Evolutionary conservation across 2,329 filamentous ascomycete genomes (phyloP).

Genomic region (Cucurbitaria berberidis): DNA sequence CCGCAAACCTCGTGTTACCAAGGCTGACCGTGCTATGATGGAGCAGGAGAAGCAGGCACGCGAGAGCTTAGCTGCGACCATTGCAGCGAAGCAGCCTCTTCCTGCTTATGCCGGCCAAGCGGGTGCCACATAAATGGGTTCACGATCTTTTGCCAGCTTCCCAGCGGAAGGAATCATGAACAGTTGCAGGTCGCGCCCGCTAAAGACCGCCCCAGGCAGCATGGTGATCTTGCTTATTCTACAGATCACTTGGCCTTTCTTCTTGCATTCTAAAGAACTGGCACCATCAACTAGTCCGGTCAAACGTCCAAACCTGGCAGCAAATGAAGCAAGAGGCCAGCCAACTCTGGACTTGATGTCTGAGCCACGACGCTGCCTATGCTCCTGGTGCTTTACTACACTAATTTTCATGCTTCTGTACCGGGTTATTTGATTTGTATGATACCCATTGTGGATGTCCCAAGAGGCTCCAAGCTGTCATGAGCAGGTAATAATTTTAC

Average conservation of each 20-base stretch:
- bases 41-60: conserved; percentile 82
- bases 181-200: background rate
- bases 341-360: background rate
- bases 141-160: background rate
- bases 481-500: conserved; percentile 8
- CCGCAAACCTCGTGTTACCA: conserved; percentile 84
- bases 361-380: background rate
- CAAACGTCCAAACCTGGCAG: background rate
- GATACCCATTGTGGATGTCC: conserved; percentile 17
- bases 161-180: background rate
- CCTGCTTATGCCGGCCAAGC: conserved; percentile 17
- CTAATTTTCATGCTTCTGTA: conserved; percentile 8
- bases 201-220: background rate
- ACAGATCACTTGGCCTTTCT: background rate
- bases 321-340: background rate
- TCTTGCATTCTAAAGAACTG: background rate
- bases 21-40: conserved; percentile 80
- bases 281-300: background rate
- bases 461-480: conserved; percentile 5
- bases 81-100: conserved; percentile 33
- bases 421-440: conserved; percentile 20
- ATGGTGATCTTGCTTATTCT: background rate
- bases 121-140: conserved; percentile 14
- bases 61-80: conserved; percentile 58
- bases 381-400: background rate